phyloP scores from a whole-genome alignment of 371 early-diverging fungal species.

The Lichtheimia ramosa region DNA sequence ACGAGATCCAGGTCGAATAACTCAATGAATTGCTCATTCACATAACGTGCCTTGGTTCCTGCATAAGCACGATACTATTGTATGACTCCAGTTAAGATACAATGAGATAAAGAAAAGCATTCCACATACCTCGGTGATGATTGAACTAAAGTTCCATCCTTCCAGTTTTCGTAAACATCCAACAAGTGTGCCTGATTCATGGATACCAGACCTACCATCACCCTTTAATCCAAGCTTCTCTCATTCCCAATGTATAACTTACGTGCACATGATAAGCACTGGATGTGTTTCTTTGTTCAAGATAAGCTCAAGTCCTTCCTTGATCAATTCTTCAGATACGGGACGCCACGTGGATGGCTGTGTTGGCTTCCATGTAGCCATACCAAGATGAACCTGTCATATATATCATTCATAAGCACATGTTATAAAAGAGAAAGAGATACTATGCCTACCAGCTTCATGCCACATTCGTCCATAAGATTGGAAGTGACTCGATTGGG shows the following conservation, averaged over 20 bases:
- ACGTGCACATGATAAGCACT: conserved; percentile 89
- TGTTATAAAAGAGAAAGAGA: neutral
- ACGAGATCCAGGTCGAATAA: conserved; percentile 92
- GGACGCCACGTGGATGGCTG: conserved; percentile 82
- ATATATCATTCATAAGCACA: neutral
- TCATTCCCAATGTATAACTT: conserved; percentile 24
- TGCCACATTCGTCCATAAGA: conserved; percentile 80
- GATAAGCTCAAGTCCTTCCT: conserved; percentile 86
- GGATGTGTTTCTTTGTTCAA: conserved; percentile 81
- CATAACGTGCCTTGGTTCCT: conserved; percentile 81
- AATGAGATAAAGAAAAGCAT: neutral
- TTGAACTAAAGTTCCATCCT: conserved; percentile 95
- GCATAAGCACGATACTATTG: conserved; percentile 86
- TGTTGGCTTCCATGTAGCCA: conserved; percentile 55
- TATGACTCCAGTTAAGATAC: neutral
- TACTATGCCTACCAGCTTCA: conserved; percentile 60
- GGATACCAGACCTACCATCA: conserved; percentile 68
- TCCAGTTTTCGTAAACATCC: conserved; percentile 94
- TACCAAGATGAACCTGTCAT: conserved; percentile 65
- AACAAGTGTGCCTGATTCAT: conserved; percentile 77
- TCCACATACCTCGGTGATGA: conserved; percentile 78
- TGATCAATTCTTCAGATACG: conserved; percentile 91
- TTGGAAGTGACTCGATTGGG: conserved; percentile 76
- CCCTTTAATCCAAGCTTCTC: neutral
- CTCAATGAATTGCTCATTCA: conserved; percentile 94